Conservation (phyloP, 148 eudicot genomes). For the Fagopyrum esculentum region DNA sequence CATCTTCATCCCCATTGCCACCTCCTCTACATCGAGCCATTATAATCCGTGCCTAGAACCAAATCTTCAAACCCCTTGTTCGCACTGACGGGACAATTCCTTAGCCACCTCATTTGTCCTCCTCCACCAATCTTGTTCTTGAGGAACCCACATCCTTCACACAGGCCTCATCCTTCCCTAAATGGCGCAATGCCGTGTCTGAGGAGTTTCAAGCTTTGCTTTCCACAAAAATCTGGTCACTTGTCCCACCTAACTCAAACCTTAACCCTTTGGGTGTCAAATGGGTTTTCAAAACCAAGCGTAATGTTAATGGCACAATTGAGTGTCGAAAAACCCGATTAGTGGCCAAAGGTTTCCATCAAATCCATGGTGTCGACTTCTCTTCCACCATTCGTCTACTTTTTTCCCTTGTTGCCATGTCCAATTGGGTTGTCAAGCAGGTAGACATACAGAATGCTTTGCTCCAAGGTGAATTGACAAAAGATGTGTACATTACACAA, state of each 20-base stretch:
- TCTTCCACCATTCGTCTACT: background rate
- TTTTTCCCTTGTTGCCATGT: background rate
- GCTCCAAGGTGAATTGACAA: background rate
- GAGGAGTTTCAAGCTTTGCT: background rate
- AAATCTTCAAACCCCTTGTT: background rate
- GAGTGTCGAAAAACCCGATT: background rate
- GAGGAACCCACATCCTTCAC: background rate
- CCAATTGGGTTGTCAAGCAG: background rate
- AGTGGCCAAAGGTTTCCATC: background rate
- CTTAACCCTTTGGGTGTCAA: background rate
- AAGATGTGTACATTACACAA: background rate
- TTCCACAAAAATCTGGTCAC: background rate
- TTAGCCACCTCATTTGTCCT: background rate
- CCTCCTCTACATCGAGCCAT: background rate
- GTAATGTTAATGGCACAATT: background rate
- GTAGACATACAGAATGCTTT: too few relatives aligned
- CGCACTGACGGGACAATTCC: background rate
- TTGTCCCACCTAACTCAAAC: background rate
- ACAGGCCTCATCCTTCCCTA: background rate
- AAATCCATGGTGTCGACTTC: background rate
- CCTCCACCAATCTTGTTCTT: background rate
- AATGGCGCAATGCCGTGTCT: background rate
- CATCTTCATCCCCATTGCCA: background rate
- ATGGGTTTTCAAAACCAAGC: background rate
- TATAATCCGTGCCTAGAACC: background rate